These are phyloP conservation scores for Hebeloma cylindrosporum DNA, from an alignment of 768 basidiomycete species.

Conservation along the genomic window DNA sequence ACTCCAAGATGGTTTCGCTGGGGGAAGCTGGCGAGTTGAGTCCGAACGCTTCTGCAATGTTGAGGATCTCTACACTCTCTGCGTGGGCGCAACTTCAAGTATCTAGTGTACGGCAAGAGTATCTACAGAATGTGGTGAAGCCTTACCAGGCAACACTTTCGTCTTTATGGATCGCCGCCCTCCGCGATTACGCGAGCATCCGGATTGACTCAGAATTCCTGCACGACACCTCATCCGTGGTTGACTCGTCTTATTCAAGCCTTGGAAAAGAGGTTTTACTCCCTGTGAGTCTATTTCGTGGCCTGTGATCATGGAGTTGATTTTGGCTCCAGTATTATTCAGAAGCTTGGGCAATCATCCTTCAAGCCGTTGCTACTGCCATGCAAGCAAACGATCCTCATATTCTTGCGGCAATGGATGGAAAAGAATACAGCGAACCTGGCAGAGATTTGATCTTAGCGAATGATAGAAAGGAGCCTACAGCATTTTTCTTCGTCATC, in stretches of 20 bases:
- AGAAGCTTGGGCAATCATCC: conserved; percentile 75
- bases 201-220: conserved; percentile 86
- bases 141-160: conserved; percentile 77
- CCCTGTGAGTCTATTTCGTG: conserved; percentile 56
- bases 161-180: conserved; percentile 81
- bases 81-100: conserved; percentile 95
- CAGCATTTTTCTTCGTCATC: conserved; percentile 81
- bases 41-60: conserved; percentile 93
- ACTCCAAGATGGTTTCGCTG: conserved; percentile 78
- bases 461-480: conserved; percentile 55
- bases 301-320: neutral
- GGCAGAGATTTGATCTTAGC: conserved; percentile 24
- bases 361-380: conserved; percentile 80
- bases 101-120: conserved; percentile 68
- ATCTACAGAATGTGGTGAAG: conserved; percentile 78
- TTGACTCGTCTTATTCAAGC: conserved; percentile 83
- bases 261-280: conserved; percentile 88
- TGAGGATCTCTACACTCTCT: conserved; percentile 87
- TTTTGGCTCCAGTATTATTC: conserved; percentile 71
- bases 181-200: conserved; percentile 92
- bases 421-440: conserved; percentile 45
- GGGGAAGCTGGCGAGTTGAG: conserved; percentile 87
- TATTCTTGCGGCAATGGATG: conserved; percentile 82
- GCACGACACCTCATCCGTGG: conserved; percentile 70
- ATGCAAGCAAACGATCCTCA: conserved; percentile 71